Base-by-base conservation (phyloP, 2,329 filamentous ascomycete species). In the Aspergillus sp. region DNA sequence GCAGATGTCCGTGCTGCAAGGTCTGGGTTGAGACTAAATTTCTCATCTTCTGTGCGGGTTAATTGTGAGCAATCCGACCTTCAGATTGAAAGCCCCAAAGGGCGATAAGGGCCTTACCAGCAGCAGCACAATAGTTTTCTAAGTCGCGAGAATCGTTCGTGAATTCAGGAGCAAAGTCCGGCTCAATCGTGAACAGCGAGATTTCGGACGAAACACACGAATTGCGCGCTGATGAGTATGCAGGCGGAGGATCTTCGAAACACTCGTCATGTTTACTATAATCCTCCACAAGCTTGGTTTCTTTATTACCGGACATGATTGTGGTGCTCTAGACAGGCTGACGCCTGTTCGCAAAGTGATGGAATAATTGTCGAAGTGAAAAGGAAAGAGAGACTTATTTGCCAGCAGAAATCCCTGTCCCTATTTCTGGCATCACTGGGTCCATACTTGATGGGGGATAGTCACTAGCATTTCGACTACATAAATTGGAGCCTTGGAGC, bases 181-280 rank as follows among this genome's bases (percentile, higher is more conserved):
- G 23, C 27, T 56, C 53, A 4, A 47, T 44, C 15, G 53, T 56
- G 23, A n/a, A 47, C 5, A 56, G 23, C 2, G 53, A 56, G 27
- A 32, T 25, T 23, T 56, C 53, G 32, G 53, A 56, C 19, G 53
- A 56, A 8, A 11, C 44, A 39, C 27, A 19, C 8, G 53, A 56
- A 10, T 19, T 32, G 5, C 23, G 8, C n/a, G 11, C 23, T 27
- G 53, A 10, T 11, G 53, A 56, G 53, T 56, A 48, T 47, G 53
- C 38, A 17, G 53, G 53, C 7, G 53, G 53, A 15, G 53, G 53
- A 21, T 44, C 53, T 15, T 32, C 10, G 7, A 42, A 8, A 15
- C 47, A 8, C 11, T 27, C 44, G 2, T 21, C 23, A n/a, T 49
- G 7, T 3, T 5, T 7, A 30, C 3, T 17, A 8, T 17, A 21